Conservation (phyloP, 768 basidiomycete species). For the Xerocomus potaroensis region DNA sequence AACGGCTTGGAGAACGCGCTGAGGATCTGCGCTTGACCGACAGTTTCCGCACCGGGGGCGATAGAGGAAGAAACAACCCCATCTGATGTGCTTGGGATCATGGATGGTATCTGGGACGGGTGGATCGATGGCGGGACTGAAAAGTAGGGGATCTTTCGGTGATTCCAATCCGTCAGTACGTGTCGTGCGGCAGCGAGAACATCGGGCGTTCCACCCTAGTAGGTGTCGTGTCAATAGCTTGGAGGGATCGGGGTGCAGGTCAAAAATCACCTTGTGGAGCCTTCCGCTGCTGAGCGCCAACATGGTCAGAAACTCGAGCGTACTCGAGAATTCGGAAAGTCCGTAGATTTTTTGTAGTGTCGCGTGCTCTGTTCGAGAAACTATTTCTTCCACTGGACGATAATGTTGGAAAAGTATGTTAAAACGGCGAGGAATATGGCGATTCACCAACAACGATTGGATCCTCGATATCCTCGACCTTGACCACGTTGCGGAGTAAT, state of each 20-base stretch:
- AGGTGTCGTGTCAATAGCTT: neutral
- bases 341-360: slow-evolving; percentile 84
- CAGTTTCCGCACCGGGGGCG: slow-evolving; percentile 72
- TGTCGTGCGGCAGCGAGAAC: slow-evolving; percentile 76
- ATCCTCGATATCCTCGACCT: slow-evolving; percentile 88
- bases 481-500: slow-evolving; percentile 82
- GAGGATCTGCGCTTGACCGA: slow-evolving; percentile 79
- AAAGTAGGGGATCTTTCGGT: slow-evolving; percentile 91
- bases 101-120: slow-evolving; percentile 65
- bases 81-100: slow-evolving; percentile 29
- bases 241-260: neutral
- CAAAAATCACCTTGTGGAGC: slow-evolving; percentile 62
- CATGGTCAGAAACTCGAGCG: slow-evolving; percentile 87
- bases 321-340: slow-evolving; percentile 67
- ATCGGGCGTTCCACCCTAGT: slow-evolving; percentile 87
- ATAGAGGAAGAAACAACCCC: slow-evolving; percentile 32
- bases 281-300: slow-evolving; percentile 79
- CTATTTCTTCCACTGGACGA: slow-evolving; percentile 76
- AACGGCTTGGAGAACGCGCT: slow-evolving; percentile 72
- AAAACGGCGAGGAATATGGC: neutral
- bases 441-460: slow-evolving; percentile 80
- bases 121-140: slow-evolving; percentile 76
- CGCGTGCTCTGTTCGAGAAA: slow-evolving; percentile 61
- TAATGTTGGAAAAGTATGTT: neutral
- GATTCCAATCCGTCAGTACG: slow-evolving; percentile 89